Evolutionary conservation across 1,139 yeast genomes (phyloP), one percentile per base, ranked within the genome.

Genomic region (Yamadazyma aaseri): DNA sequence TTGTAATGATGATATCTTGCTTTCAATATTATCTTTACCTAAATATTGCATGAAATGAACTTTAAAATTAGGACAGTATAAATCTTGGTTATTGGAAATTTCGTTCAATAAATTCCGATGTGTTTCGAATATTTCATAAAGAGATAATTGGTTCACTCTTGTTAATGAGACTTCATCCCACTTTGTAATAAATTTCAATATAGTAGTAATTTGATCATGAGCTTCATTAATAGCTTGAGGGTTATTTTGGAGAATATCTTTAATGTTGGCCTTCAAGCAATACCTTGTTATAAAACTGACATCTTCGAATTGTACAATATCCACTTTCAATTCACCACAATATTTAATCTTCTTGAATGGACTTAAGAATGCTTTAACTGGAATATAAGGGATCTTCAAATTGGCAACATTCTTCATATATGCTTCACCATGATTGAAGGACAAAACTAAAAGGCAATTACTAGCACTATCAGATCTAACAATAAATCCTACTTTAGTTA

Each of bases 1-100:
- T 49, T 80, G 76, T 46, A 89, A 60, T 0, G 68, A 59, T 4
- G 65, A 73, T 14, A 89, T 79, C 42, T 81, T 73, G 12, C 57
- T 51, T 36, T 71, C 66, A 24, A 85, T 55, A 24, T 54, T 42
- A 36, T 68, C 65, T 40, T 72, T 75, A 32, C 71, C 63, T 31
- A 74, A 68, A 20, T 77, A 63, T 28, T 71, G 73, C 2, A 57
- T 45, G 41, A 57, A 84, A 41, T 79, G 79, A 3, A 51, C 43
- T 20, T 62, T 60, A 53, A 86, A 76, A 9, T 71, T 51, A 1
- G 63, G 56, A 38, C 76, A 66, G 16, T 51, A 37, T 8, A 69
- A 55, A 2, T 51, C 47, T 3, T 51, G 41, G 14, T 55, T 51
- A 6, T 56, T 48, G 2, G 50, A 38, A 26, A 84, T 58, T 18